Evolutionary conservation across 257 asterid genomes (phyloP), one percentile per base, ranked within the genome.

Genomic region (Solanum chmielewskii): DNA sequence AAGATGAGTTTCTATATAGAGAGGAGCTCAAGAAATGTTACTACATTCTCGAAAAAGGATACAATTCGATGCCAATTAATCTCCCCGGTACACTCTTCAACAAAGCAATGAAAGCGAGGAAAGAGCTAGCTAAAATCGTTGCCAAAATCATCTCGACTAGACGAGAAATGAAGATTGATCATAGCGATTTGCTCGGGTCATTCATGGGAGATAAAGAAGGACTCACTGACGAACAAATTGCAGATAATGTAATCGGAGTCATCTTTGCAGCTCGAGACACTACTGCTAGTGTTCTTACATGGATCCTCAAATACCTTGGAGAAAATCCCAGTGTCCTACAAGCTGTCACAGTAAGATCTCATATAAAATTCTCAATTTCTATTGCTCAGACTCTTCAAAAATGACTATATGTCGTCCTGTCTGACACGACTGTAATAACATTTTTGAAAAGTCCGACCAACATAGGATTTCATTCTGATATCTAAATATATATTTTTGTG

Each of bases 31-130:
- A 88, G 89, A 89, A 85, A 39, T 87, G 88, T 76, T 91, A 91
- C 87, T 86, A 91, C 90, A 91, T 69, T 85, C 90, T 91, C 2
- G 93, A 91, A 66, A 88, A 88, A 78, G 93, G 93, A 3, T 91
- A 91, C 88, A 91, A 91, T 86, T 91, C 93, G 37, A 91, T 91
- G 93, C 89, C 93, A 11, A 91, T 91, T 1, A 90, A 91, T 71
- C 86, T 91, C 37, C 93, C 93, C 0, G 93, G 93, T 66, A 91
- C 93, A 59, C 90, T 88, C 44, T 91, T 91, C 87, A 84, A 91
- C 87, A 88, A 91, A 82, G 74, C 93, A 64, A 89, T 91, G 91
- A 91, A 91, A 89, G 93, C 93, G 35, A 88, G 93, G 75, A 91
- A 88, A 41, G 91, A 89, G 39, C 49, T 91, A 29, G 90, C 92